These are phyloP conservation scores for Rhytidiadelphus loreus DNA, from an alignment of 225 moss, liverwort and hornwort species.

Conservation along the genomic window DNA sequence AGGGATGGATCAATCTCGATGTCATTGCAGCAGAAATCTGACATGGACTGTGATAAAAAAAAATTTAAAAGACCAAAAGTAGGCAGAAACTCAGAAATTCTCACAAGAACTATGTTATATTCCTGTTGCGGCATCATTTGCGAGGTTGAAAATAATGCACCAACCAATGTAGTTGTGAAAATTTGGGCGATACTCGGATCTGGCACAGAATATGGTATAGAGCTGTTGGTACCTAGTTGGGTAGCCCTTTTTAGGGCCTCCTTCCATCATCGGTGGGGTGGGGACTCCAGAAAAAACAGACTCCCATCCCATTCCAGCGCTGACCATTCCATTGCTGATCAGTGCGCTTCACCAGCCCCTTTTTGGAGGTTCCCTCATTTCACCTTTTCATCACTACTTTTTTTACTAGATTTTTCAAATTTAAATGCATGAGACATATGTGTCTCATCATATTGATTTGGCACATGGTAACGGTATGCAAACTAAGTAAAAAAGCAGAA, in stretches of 20 bases:
- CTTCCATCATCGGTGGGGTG: too few relatives aligned
- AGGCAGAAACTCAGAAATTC: neutral
- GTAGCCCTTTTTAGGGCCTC: too few relatives aligned
- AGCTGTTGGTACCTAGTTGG: neutral
- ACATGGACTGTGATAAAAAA: neutral
- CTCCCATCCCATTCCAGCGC: too few relatives aligned
- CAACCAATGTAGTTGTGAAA: neutral
- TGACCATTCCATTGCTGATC: too few relatives aligned
- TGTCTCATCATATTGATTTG: neutral
- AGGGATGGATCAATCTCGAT: too few relatives aligned
- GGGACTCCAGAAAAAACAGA: too few relatives aligned
- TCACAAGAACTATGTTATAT: neutral
- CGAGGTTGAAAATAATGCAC: neutral
- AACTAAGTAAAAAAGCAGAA: neutral
- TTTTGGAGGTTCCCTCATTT: neutral
- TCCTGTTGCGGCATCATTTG: neutral
- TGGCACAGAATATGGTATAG: neutral
- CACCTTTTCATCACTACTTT: neutral
- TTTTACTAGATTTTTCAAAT: neutral
- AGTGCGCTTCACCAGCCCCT: too few relatives aligned
- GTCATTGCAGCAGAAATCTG: neutral
- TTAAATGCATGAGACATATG: neutral
- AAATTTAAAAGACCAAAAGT: accelerated
- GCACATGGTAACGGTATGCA: neutral
- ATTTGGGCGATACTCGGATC: neutral